These are phyloP conservation scores for Entoloma clypeatum DNA, from an alignment of 1,284 basidiomycete species.

Conservation along the genomic window DNA sequence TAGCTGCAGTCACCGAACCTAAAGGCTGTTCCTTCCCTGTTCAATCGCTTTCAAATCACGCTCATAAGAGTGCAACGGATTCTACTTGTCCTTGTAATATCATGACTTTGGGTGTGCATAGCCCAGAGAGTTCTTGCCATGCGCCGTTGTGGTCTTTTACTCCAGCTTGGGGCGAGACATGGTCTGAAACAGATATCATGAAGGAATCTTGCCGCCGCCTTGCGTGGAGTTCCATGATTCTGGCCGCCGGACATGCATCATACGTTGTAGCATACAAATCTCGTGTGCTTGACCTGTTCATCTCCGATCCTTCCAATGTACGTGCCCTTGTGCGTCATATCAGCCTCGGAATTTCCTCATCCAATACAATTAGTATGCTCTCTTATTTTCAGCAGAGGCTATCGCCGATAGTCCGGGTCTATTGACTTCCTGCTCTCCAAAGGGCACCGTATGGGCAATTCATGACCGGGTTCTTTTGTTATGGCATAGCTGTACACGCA, in stretches of 20 bases:
- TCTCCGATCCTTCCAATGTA: conserved; percentile 66
- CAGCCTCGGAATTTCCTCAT: conserved; percentile 1
- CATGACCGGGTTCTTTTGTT: conserved; percentile 65
- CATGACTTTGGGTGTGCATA: conserved; percentile 49
- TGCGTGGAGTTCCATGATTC: conserved; percentile 64
- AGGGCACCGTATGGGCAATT: conserved; percentile 69
- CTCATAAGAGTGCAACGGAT: no score
- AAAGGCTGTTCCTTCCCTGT: conserved; percentile 20
- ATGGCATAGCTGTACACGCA: conserved; percentile 67
- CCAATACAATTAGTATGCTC: conserved; percentile 45
- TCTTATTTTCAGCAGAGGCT: conserved; percentile 69
- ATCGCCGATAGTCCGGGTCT: conserved; percentile 35
- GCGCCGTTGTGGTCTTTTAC: conserved; percentile 62
- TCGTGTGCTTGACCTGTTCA: conserved; percentile 46
- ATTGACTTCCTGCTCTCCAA: conserved; percentile 35
- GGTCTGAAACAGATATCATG: conserved; percentile 58
- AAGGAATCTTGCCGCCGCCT: conserved; percentile 70
- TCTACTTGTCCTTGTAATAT: conserved; percentile 54
- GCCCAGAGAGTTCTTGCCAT: conserved; percentile 45
- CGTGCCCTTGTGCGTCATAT: conserved; percentile 24
- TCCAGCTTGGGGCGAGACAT: conserved; percentile 57
- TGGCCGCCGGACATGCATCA: conserved; percentile 59
- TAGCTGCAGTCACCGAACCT: conserved; percentile 30
- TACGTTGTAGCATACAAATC: conserved; percentile 50
- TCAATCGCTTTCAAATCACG: conserved; percentile 14